Evolutionary conservation across 2,329 filamentous ascomycete genomes (phyloP).

Genomic region (Trichoderma sp.): DNA sequence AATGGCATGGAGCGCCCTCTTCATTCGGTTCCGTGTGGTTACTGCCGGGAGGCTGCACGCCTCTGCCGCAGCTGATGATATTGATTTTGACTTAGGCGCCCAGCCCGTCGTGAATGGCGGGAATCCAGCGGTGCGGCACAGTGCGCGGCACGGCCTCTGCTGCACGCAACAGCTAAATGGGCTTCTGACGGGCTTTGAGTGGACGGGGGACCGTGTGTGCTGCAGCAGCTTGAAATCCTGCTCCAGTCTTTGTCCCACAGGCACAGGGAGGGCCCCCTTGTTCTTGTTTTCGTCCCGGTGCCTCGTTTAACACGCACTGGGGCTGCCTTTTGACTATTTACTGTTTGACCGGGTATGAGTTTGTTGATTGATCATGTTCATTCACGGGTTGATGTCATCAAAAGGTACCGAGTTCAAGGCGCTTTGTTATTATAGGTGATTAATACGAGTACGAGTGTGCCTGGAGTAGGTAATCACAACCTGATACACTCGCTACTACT

Average conservation of each 20-base stretch:
- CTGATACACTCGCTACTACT: not conserved
- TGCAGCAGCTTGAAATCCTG: not conserved
- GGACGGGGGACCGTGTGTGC: not conserved
- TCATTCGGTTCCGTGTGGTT: not conserved
- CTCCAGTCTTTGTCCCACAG: not conserved
- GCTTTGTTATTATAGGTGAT: not conserved
- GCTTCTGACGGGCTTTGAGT: not conserved
- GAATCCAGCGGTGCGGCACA: not conserved
- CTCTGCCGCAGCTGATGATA: conserved; percentile 16
- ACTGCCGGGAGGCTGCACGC: not conserved
- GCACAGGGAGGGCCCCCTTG: not conserved
- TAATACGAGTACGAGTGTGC: not conserved
- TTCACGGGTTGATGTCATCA: not conserved
- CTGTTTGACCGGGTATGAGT: not conserved
- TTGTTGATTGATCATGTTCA: not conserved
- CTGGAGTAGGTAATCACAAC: not conserved
- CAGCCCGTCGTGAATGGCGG: not conserved
- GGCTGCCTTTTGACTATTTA: not conserved
- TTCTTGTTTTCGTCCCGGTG: not conserved
- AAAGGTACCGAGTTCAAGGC: not conserved
- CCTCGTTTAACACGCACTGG: not conserved
- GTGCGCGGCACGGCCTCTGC: not conserved
- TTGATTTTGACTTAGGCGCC: not conserved
- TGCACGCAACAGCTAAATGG: not conserved
- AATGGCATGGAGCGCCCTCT: not conserved